Evolutionary conservation across 2,329 filamentous ascomycete species (phyloP), one percentile per base, ranked within the genome.

Genomic region (Pezicula neosporulosa): DNA sequence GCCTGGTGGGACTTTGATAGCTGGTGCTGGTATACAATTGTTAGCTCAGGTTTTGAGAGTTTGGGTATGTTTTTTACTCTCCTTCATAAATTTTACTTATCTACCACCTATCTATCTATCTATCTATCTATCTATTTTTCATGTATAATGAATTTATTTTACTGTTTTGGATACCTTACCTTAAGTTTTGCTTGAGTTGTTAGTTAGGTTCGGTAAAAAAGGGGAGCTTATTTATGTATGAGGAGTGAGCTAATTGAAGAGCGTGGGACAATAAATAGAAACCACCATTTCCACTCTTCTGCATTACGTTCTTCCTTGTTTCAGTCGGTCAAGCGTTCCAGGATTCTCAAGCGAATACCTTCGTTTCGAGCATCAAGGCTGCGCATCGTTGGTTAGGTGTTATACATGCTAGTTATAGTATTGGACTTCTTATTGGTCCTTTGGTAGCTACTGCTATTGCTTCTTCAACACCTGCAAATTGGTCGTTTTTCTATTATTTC

Each of bases 261-360:
- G 28, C 2, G 9, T n/a, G n/a, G n/a, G n/a, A n/a, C n/a, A n/a
- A n/a, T n/a, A 12, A 30, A 30, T 28, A 44, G 42, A 68, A 69
- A 1, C 76, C 82, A 0, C 79, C 80, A 0, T 83, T 86, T 45
- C 70, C 72, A 0, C 66, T 86, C 0, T 86, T 80, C 51, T 76
- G 75, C 0, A 61, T 77, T 2, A 81, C 79, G 0, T 87, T 86
- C 61, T 80, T 78, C 64, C 54, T 86, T 7, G 76, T 78, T 1
- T 77, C 77, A 9, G 60, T 84, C 0, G 83, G 83, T 0, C 81
- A 85, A 62, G 83, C 79, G 0, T 85, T 78, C 50, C 81, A 86
- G 53, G 84, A 87, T 56, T 77, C 82, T 0, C 80, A 85, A 19
- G 76, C 78, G 1, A 86, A 87, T 51, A 80, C 81, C 0, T 86